Percentiles rank a stretch among this genome's conserved stretches.
Conservation (phyloP, 2,329 filamentous ascomycete genomes). For the Nemania bipapillata region DNA sequence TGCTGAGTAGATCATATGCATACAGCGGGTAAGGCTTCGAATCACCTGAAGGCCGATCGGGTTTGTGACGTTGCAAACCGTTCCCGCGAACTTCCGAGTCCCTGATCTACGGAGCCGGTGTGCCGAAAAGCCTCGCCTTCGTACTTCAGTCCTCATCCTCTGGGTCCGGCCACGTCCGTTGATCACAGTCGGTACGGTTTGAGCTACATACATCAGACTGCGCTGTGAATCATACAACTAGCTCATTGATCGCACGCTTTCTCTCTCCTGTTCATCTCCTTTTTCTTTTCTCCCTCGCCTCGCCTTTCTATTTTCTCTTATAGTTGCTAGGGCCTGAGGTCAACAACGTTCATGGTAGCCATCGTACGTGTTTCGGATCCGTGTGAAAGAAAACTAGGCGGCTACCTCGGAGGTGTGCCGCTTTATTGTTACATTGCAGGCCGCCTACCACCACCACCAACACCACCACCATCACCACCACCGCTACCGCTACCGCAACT, state of each 20-base stretch:
- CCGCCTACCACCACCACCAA: not conserved
- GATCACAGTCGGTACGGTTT: constrained; percentile 29
- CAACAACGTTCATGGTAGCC: not conserved
- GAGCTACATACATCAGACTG: constrained; percentile 24
- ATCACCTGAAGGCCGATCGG: constrained; percentile 31
- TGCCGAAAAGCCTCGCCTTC: constrained; percentile 21
- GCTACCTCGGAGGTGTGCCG: constrained; percentile 15
- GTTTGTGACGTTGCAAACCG: constrained; percentile 41
- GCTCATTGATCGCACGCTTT: not conserved
- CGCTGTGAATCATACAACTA: constrained; percentile 28
- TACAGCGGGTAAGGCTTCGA: constrained; percentile 19
- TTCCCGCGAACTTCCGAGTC: constrained; percentile 46
- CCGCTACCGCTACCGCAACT: too few relatives aligned
- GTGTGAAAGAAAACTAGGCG: constrained; percentile 16
- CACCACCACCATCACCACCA: not conserved
- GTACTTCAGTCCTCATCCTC: not conserved
- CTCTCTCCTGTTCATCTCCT: not conserved
- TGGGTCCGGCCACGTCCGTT: constrained; percentile 8
- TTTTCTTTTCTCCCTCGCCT: too few relatives aligned
- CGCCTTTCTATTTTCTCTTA: not conserved
- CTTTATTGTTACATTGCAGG: constrained; percentile 18
- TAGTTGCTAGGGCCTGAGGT: constrained; percentile 8
- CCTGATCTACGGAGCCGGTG: constrained; percentile 48
- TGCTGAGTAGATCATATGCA: constrained; percentile 24
- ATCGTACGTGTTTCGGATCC: constrained; percentile 31